Evolutionary conservation across 179 eudicot species (phyloP).

Genomic region (Patellifolia procumbens): DNA sequence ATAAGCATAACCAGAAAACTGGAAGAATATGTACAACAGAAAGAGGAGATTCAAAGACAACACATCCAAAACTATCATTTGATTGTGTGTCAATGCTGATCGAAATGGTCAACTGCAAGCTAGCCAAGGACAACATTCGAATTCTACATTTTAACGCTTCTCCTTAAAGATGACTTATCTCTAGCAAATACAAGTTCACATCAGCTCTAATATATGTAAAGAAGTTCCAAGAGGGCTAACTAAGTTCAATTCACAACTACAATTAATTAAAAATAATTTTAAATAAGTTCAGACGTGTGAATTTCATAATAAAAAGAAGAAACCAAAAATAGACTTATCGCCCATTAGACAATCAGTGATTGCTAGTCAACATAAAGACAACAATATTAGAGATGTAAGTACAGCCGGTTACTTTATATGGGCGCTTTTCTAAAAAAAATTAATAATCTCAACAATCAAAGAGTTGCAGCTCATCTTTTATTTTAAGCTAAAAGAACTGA

Average conservation of each 20-base stretch:
- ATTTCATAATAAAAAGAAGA: no score
- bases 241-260: no score
- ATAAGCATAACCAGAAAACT: neutral
- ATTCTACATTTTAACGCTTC: neutral
- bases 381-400: neutral
- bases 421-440: neutral
- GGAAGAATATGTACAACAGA: neutral
- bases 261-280: no score
- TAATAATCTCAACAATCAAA: neutral
- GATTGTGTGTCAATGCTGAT: no score
- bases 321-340: neutral
- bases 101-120: neutral
- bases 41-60: neutral
- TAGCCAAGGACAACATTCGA: conserved; percentile 1
- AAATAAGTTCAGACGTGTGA: no score
- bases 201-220: no score
- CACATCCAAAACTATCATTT: neutral
- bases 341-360: neutral
- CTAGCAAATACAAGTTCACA: neutral
- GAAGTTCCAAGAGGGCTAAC: no score
- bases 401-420: neutral
- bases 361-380: neutral
- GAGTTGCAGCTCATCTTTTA: neutral
- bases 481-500: neutral
- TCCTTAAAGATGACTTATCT: no score